Conservation (phyloP, 306 rosid genomes). For the Hylodesmum podocarpum region DNA sequence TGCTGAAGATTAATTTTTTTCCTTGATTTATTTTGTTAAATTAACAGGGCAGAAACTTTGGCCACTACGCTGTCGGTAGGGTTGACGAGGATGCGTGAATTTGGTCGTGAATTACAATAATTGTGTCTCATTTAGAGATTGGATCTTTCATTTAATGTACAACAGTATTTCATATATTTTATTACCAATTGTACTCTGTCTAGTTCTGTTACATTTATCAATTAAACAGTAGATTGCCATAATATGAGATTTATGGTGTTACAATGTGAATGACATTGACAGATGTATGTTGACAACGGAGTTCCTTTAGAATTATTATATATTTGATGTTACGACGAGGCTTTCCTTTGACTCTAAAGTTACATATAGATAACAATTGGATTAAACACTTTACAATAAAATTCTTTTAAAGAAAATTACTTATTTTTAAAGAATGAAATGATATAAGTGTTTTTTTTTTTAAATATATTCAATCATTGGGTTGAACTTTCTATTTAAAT, state of each 20-base stretch:
- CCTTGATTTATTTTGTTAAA: background rate
- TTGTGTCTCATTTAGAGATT: background rate
- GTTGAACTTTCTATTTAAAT: too few relatives aligned
- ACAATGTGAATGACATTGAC: background rate
- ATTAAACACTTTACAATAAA: too few relatives aligned
- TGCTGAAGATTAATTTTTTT: background rate
- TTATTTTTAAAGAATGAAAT: too few relatives aligned
- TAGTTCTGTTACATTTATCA: background rate
- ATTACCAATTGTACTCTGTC: background rate
- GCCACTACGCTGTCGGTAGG: slow-evolving; percentile 60
- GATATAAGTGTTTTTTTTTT: too few relatives aligned
- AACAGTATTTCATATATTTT: background rate
- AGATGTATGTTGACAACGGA: background rate
- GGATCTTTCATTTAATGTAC: background rate
- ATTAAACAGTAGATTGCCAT: background rate
- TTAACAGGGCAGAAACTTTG: slow-evolving; percentile 74
- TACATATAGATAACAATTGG: too few relatives aligned
- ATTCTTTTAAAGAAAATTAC: too few relatives aligned
- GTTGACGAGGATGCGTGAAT: slow-evolving; percentile 52
- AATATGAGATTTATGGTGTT: background rate
- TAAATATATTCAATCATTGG: too few relatives aligned
- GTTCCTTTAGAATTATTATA: background rate
- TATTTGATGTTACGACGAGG: too few relatives aligned
- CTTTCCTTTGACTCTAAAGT: too few relatives aligned
- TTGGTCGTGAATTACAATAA: background rate